Evolutionary conservation across 805 yeast species (phyloP).

Genomic region (Candida lessepsii): DNA sequence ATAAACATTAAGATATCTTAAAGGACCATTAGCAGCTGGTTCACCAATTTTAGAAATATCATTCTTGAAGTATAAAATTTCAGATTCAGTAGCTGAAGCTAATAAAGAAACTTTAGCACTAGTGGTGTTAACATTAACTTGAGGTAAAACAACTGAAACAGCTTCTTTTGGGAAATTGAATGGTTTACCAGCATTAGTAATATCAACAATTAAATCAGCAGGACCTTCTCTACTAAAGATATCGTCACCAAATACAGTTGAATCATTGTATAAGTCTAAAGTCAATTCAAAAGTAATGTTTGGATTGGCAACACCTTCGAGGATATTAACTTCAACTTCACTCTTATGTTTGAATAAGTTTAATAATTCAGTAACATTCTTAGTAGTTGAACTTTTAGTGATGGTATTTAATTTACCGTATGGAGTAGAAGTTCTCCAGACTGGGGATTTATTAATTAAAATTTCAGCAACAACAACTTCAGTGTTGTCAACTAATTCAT

Average conservation of each 20-base stretch:
- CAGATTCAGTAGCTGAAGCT: conserved; percentile 28
- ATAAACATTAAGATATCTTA: conserved; percentile 26
- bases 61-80: conserved; percentile 19
- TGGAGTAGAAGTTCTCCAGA: conserved; percentile 31
- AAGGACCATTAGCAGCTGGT: conserved; percentile 19
- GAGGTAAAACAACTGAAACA: conserved; percentile 21
- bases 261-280: conserved; percentile 21
- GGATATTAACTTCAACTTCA: conserved; percentile 16
- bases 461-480: conserved; percentile 24
- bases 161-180: conserved; percentile 21
- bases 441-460: conserved; percentile 21
- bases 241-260: conserved; percentile 12
- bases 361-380: conserved; percentile 25
- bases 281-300: conserved; percentile 20
- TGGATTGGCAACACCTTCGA: conserved; percentile 21
- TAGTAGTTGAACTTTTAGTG: conserved; percentile 22
- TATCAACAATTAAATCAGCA: conserved; percentile 22
- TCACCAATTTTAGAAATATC: conserved; percentile 15
- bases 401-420: conserved; percentile 13
- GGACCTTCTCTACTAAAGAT: conserved; percentile 21
- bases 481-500: conserved; percentile 15
- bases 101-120: conserved; percentile 24
- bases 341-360: conserved; percentile 18
- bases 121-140: conserved; percentile 18
- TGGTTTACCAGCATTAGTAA: conserved; percentile 19